These are phyloP conservation scores for Sarcocystis neurona DNA, from an alignment of 169 alveolate genomes.

Conservation along the genomic window DNA sequence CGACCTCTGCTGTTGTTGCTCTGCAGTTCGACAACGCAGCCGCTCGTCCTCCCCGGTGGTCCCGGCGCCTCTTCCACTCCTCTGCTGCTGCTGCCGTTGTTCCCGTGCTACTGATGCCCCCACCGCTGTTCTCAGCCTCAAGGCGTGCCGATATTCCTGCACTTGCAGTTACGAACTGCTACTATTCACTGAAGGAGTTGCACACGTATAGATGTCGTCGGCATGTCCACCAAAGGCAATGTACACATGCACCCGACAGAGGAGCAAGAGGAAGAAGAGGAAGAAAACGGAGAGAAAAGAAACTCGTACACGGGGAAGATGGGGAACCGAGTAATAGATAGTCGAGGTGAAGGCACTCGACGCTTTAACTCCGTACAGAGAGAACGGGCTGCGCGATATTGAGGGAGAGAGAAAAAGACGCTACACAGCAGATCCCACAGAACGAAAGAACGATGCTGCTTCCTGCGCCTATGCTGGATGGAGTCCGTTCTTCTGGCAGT, in stretches of 20 bases:
- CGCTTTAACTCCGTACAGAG: background rate
- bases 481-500: no score
- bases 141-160: no score
- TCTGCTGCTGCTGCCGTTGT: constrained; percentile 9
- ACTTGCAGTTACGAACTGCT: no score
- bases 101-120: background rate
- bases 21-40: no score
- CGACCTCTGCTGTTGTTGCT: no score
- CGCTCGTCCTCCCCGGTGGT: no score
- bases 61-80: no score
- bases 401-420: background rate
- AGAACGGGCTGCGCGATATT: background rate
- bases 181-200: no score
- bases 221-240: no score
- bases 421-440: background rate
- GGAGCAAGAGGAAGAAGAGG: background rate
- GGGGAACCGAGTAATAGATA: background rate
- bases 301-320: background rate
- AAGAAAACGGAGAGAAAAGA: background rate
- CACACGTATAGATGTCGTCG: no score
- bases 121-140: no score
- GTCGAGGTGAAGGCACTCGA: background rate
- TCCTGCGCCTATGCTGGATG: no score
- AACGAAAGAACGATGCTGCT: background rate
- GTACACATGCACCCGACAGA: background rate